A percentile compares a stretch with the other conserved stretches of the same genome.
These are phyloP conservation scores for Warburgia ugandensis DNA, from an alignment of 164 flowering plant genomes.

Conservation along the genomic window DNA sequence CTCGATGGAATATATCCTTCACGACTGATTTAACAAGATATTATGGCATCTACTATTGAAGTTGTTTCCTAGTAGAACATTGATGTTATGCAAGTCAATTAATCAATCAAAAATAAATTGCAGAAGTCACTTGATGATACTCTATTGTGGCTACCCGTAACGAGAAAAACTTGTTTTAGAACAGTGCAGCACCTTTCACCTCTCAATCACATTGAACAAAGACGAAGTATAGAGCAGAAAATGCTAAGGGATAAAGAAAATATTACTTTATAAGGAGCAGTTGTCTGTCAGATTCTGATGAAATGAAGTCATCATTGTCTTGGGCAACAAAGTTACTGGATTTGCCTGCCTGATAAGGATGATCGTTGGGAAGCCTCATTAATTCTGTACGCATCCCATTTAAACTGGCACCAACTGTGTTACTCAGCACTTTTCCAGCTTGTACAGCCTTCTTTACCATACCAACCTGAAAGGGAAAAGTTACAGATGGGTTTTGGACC, in stretches of 20 bases:
- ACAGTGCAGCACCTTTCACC: too few species aligned
- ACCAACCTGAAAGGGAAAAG: slow-evolving; percentile 40
- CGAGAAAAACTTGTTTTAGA: too few species aligned
- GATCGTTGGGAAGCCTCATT: slow-evolving; percentile 53
- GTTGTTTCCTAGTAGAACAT: too few species aligned
- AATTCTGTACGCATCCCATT: slow-evolving; percentile 65
- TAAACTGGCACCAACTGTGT: slow-evolving; percentile 19
- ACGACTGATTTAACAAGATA: too few species aligned
- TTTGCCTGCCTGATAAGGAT: slow-evolving; percentile 34
- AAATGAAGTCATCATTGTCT: slow-evolving; percentile 64
- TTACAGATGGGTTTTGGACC: too few species aligned
- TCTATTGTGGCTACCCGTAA: too few species aligned
- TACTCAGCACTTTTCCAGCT: slow-evolving; percentile 37
- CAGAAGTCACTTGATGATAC: too few species aligned
- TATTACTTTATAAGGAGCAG: slow-evolving; percentile 70
- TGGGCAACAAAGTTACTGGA: slow-evolving; percentile 31
- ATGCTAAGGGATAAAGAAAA: neutral
- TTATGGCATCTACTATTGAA: too few species aligned
- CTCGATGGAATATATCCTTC: too few species aligned
- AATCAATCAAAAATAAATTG: too few species aligned
- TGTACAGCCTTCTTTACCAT: slow-evolving; percentile 51
- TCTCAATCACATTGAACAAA: too few species aligned
- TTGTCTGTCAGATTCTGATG: slow-evolving; percentile 85
- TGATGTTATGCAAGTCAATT: too few species aligned
- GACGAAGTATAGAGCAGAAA: neutral